Conservation (phyloP, 352 stramenopile genomes). For the Phytopythium montanum region DNA sequence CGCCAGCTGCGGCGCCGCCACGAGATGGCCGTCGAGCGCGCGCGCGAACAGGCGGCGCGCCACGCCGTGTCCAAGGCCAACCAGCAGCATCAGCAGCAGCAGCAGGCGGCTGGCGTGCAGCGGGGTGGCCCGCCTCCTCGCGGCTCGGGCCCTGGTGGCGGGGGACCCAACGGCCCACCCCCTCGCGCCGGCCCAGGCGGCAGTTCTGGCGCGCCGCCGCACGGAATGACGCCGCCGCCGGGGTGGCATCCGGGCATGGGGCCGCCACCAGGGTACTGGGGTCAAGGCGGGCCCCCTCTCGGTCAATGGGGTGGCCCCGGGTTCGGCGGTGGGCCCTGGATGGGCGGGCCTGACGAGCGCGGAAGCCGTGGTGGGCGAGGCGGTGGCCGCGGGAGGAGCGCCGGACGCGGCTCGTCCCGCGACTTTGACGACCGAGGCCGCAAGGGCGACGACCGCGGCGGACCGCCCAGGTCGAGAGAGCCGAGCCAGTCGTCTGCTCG, state of each 20-base stretch:
- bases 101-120: slow-evolving; percentile 31
- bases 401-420: slow-evolving; percentile 15
- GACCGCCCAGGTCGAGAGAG: slow-evolving; percentile 33
- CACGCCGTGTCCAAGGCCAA: slow-evolving; percentile 60
- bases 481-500: slow-evolving; percentile 18
- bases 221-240: slow-evolving; percentile 58
- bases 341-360: slow-evolving; percentile 30
- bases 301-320: slow-evolving; percentile 37
- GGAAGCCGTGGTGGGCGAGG: slow-evolving; percentile 31
- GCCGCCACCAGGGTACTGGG: slow-evolving; percentile 49
- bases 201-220: slow-evolving; percentile 11
- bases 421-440: slow-evolving; percentile 43
- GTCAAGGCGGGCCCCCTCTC: slow-evolving; percentile 30
- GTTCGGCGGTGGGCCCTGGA: slow-evolving; percentile 48
- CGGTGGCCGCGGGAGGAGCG: slow-evolving; percentile 23
- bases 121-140: slow-evolving; percentile 23
- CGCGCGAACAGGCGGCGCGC: slow-evolving; percentile 75
- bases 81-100: slow-evolving; percentile 31
- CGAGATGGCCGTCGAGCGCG: slow-evolving; percentile 70
- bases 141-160: slow-evolving; percentile 5
- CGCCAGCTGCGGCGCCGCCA: slow-evolving; percentile 69
- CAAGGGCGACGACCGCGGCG: slow-evolving; percentile 24
- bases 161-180: slow-evolving; percentile 2
- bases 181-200: slow-evolving; percentile 6
- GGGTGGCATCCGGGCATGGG: slow-evolving; percentile 76